A percentile compares a stretch with the other conserved stretches of the same genome.
Evolutionary conservation across 1,139 yeast species (phyloP).

Genomic region (Blastobotrys apis): DNA sequence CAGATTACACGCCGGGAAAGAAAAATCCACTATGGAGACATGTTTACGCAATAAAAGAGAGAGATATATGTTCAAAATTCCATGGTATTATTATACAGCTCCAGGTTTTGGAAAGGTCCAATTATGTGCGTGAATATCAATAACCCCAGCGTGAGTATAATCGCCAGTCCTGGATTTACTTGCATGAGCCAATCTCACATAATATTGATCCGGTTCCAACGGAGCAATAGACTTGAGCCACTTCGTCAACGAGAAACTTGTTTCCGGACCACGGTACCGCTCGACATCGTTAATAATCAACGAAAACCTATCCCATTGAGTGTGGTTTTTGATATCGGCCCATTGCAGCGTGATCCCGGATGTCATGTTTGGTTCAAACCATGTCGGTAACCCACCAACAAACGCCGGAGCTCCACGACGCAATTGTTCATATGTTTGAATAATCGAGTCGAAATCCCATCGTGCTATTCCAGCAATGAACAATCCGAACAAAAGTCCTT

Average conservation of each 20-base stretch:
- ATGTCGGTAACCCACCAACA: slow-evolving; percentile 50
- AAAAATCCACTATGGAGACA: too few relatives aligned
- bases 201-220: slow-evolving; percentile 16
- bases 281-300: slow-evolving; percentile 77
- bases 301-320: slow-evolving; percentile 47
- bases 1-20: too few relatives aligned
- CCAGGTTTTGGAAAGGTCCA: slow-evolving; percentile 12
- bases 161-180: slow-evolving; percentile 25
- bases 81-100: slow-evolving; percentile 6
- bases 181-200: slow-evolving; percentile 30
- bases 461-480: slow-evolving; percentile 80
- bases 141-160: slow-evolving; percentile 27
- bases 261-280: slow-evolving; percentile 50
- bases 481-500: slow-evolving; percentile 79
- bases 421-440: slow-evolving; percentile 68
- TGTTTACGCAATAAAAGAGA: too few relatives aligned
- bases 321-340: slow-evolving; percentile 3
- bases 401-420: slow-evolving; percentile 68
- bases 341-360: slow-evolving; percentile 5
- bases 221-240: slow-evolving; percentile 23
- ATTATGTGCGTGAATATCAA: slow-evolving; percentile 13
- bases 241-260: slow-evolving; percentile 27
- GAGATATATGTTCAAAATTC: too few relatives aligned
- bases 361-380: slow-evolving; percentile 33
- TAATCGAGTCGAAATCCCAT: slow-evolving; percentile 91